Percentiles rank a stretch among this genome's conserved stretches.
phyloP scores from a whole-genome alignment of 441 rosid species.

The Brassica hybrid region DNA sequence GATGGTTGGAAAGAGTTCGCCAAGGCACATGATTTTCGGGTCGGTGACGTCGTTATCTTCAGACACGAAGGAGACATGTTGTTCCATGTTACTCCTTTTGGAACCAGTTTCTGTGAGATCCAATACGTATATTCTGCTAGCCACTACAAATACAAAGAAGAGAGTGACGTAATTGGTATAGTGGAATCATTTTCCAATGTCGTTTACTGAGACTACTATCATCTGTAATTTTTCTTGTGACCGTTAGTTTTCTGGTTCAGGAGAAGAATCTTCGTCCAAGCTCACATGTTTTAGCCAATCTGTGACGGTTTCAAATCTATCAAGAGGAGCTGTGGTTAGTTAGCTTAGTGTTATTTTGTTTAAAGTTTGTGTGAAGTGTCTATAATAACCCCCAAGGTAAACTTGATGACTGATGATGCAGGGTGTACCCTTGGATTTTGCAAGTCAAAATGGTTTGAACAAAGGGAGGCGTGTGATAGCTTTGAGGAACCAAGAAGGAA shows the following conservation, averaged over 20 bases:
- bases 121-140: neutral
- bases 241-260: neutral
- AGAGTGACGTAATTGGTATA: neutral
- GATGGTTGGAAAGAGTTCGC: neutral
- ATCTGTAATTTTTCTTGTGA: neutral
- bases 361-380: neutral
- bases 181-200: neutral
- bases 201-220: neutral
- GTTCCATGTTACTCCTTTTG: conserved; percentile 5
- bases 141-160: neutral
- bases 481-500: conserved; percentile 38
- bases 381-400: neutral
- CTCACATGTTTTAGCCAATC: neutral
- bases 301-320: conserved; percentile 17
- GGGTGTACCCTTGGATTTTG: conserved; percentile 22
- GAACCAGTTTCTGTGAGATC: neutral
- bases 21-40: neutral
- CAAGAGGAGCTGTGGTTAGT: conserved; percentile 11
- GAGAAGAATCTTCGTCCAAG: neutral
- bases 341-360: neutral
- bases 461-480: conserved; percentile 5
- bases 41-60: neutral
- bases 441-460: neutral
- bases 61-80: conserved; percentile 2
- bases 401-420: conserved; percentile 30